These are phyloP conservation scores for Ophiocordyceps camponoti-saundersi DNA, from an alignment of 2,329 filamentous ascomycete species.

Conservation along the genomic window DNA sequence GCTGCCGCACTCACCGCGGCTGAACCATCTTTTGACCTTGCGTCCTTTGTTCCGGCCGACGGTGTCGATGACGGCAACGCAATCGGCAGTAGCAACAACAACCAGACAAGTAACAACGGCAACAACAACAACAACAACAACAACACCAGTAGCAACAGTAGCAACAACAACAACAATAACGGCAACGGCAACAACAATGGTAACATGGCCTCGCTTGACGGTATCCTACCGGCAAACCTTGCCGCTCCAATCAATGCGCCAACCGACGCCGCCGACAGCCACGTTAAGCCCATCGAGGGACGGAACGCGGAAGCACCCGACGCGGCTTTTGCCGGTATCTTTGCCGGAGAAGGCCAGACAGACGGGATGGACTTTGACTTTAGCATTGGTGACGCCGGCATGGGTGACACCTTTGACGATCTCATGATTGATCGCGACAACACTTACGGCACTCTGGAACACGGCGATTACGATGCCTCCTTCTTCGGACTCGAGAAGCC, in stretches of 20 bases:
- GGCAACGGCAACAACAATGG: too few relatives aligned
- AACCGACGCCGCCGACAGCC: neutral
- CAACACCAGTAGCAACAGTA: neutral
- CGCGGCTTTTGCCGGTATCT: slow-evolving; percentile 25
- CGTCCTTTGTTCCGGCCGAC: slow-evolving; percentile 22
- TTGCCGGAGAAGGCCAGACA: slow-evolving; percentile 23
- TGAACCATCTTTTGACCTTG: slow-evolving; percentile 27
- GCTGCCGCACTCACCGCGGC: slow-evolving; percentile 5
- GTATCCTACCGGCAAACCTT: slow-evolving; percentile 11
- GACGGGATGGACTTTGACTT: slow-evolving; percentile 21
- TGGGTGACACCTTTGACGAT: slow-evolving; percentile 29
- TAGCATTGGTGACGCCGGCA: slow-evolving; percentile 10
- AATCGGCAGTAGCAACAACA: slow-evolving; percentile 2
- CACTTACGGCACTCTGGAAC: slow-evolving; percentile 22
- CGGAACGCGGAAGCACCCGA: slow-evolving; percentile 11
- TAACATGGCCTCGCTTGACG: slow-evolving; percentile 12
- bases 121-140: slow-evolving; percentile 1
- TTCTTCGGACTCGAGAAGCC: slow-evolving; percentile 24
- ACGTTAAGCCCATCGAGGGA: slow-evolving; percentile 8
- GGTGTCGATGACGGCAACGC: slow-evolving; percentile 9
- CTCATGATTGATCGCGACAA: slow-evolving; percentile 26
- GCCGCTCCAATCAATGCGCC: slow-evolving; percentile 4
- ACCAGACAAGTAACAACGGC: neutral
- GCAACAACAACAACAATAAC: too few relatives aligned
- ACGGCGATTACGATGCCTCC: slow-evolving; percentile 28